Percentiles rank a stretch among this genome's conserved stretches.
Conservation (phyloP, 352 stramenopile species). For the Pythium myriotylum region DNA sequence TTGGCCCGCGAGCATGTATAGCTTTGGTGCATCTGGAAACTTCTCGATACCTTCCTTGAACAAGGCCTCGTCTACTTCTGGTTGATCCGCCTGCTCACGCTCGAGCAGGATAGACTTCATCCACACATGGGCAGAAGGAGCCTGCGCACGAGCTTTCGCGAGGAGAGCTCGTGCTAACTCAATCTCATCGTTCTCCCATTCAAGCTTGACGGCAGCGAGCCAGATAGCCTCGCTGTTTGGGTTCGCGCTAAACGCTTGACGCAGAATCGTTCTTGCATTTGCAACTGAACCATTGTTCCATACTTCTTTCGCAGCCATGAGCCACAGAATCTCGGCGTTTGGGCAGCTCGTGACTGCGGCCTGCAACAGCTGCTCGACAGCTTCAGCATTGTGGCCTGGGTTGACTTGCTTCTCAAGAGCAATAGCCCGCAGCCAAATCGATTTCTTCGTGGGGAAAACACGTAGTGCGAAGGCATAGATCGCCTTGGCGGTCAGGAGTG, state of each 20-base stretch:
- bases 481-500: constrained; percentile 92
- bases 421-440: constrained; percentile 95
- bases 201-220: constrained; percentile 98
- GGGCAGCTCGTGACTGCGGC: constrained; percentile 94
- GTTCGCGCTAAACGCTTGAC: constrained; percentile 96
- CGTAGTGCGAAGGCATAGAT: constrained; percentile 94
- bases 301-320: constrained; percentile 98
- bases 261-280: constrained; percentile 93
- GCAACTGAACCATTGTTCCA: constrained; percentile 95
- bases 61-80: constrained; percentile 77
- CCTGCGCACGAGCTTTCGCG: constrained; percentile 76
- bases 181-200: constrained; percentile 98
- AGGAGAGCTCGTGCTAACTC: constrained; percentile 89
- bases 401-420: constrained; percentile 97
- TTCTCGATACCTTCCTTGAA: constrained; percentile 90
- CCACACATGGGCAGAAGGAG: constrained; percentile 93
- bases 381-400: constrained; percentile 70
- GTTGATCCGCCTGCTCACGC: constrained; percentile 76
- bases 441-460: constrained; percentile 92
- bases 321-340: constrained; percentile 96
- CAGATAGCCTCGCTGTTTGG: constrained; percentile 95
- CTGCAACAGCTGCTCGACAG: constrained; percentile 88
- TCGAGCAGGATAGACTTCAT: constrained; percentile 99
- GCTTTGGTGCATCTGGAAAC: constrained; percentile 93
- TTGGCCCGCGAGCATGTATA: constrained; percentile 99